Percentiles rank a stretch among this genome's conserved stretches.
Conservation (phyloP, 192 early-diverging fungal species). For the Gorgonomyces haynaldii region DNA sequence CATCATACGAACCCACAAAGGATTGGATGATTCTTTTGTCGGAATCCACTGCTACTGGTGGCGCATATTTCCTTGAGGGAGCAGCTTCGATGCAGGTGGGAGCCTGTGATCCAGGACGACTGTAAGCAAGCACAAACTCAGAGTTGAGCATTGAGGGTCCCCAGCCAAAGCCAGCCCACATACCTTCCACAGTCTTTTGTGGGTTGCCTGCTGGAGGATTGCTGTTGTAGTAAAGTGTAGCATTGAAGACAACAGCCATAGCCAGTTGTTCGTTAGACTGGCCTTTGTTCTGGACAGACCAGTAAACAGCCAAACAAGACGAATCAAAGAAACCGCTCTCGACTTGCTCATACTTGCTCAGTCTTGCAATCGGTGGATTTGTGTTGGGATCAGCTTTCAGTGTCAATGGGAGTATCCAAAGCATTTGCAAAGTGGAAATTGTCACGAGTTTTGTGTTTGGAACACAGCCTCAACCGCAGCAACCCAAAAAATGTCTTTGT, state of each 20-base stretch:
- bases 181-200: background rate
- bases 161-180: constrained; percentile 18
- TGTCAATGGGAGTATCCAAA: too few species aligned
- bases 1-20: too few species aligned
- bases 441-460: too few species aligned
- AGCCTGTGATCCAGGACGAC: background rate
- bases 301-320: constrained; percentile 9
- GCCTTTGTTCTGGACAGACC: constrained; percentile 14
- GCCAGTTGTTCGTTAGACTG: constrained; percentile 16
- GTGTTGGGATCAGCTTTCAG: background rate
- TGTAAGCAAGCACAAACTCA: constrained; percentile 23
- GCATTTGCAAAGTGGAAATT: too few species aligned
- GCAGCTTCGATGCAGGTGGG: background rate
- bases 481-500: too few species aligned
- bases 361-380: background rate
- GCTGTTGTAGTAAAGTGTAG: background rate
- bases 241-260: constrained; percentile 11
- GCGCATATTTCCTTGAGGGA: background rate
- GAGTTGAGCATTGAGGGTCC: constrained; percentile 26
- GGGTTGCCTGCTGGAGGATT: background rate
- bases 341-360: background rate
- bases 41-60: too few species aligned
- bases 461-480: too few species aligned
- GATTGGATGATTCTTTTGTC: too few species aligned
- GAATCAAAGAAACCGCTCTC: constrained; percentile 8